Conservation (phyloP, 768 basidiomycete species). For the Vararia minispora region DNA sequence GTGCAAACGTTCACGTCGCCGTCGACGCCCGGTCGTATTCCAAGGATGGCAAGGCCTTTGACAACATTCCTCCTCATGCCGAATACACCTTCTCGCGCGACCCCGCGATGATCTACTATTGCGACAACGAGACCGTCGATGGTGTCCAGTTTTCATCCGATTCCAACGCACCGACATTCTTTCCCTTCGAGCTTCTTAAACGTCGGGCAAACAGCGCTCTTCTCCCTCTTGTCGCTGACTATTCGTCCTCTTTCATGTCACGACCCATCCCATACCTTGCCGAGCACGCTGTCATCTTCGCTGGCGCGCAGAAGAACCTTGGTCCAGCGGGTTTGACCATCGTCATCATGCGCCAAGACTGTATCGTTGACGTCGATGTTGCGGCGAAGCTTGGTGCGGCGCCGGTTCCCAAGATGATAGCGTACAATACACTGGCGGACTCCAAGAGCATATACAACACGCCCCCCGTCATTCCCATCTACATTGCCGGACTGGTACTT, state of each 20-base stretch:
- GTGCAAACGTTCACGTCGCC: conserved; percentile 53
- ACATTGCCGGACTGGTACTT: conserved; percentile 81
- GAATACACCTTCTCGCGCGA: conserved; percentile 69
- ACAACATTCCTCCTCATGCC: conserved; percentile 65
- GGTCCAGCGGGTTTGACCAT: conserved; percentile 91
- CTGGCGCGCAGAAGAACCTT: conserved; percentile 96
- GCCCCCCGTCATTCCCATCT: conserved; percentile 84
- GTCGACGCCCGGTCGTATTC: conserved; percentile 57
- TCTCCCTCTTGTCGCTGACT: conserved; percentile 84
- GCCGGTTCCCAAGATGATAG: conserved; percentile 66
- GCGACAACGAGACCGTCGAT: conserved; percentile 98
- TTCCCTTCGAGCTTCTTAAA: conserved; percentile 73
- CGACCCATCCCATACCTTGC: conserved; percentile 80
- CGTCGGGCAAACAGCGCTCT: conserved; percentile 28
- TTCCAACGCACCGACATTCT: conserved; percentile 42
- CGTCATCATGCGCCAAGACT: conserved; percentile 90
- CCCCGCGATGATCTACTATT: conserved; percentile 92
- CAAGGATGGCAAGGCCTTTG: conserved; percentile 57
- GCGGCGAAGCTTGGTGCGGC: conserved; percentile 61
- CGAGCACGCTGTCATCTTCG: conserved; percentile 90
- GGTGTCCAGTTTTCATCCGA: conserved; percentile 79
- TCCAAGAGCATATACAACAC: conserved; percentile 82
- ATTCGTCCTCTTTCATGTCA: conserved; percentile 95
- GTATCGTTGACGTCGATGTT: conserved; percentile 81
- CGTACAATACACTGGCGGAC: conserved; percentile 77